Conservation (phyloP, 208 protist species). For the Leishmania guyanensis region DNA sequence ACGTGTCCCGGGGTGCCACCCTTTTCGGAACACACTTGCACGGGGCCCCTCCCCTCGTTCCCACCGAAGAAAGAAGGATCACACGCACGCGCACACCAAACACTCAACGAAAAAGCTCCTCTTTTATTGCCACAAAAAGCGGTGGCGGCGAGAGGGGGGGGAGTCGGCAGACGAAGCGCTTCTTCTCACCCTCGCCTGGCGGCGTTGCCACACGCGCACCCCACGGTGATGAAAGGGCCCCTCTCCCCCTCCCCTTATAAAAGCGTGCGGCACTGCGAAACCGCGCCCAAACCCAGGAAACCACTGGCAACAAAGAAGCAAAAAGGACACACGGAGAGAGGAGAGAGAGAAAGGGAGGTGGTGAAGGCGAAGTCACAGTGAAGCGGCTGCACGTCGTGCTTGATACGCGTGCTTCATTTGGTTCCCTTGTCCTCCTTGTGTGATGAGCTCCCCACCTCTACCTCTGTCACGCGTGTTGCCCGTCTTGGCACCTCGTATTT, state of each 20-base stretch:
- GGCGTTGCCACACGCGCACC: neutral
- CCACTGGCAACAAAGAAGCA: neutral
- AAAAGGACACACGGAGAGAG: neutral
- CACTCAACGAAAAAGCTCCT: too few relatives aligned
- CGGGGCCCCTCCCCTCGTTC: too few relatives aligned
- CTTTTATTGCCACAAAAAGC: too few relatives aligned
- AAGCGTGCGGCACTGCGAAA: neutral
- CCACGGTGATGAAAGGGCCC: neutral
- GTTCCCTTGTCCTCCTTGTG: neutral
- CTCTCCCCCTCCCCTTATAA: neutral
- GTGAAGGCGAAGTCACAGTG: neutral
- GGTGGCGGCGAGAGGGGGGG: too few relatives aligned
- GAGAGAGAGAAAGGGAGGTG: neutral
- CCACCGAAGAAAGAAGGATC: neutral
- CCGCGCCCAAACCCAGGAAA: neutral
- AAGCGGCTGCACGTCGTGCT: neutral
- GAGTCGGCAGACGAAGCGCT: too few relatives aligned
- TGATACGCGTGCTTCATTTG: too few relatives aligned
- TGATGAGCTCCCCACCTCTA: neutral
- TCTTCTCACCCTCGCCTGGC: too few relatives aligned
- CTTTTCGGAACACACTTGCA: neutral
- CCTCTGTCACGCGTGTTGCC: neutral
- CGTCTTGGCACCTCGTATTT: too few relatives aligned
- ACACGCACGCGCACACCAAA: too few relatives aligned
- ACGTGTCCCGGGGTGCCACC: neutral